Evolutionary conservation across 305 asterid species (phyloP), one percentile per base, ranked within the genome.

Genomic region (Caryopteris hybrid): DNA sequence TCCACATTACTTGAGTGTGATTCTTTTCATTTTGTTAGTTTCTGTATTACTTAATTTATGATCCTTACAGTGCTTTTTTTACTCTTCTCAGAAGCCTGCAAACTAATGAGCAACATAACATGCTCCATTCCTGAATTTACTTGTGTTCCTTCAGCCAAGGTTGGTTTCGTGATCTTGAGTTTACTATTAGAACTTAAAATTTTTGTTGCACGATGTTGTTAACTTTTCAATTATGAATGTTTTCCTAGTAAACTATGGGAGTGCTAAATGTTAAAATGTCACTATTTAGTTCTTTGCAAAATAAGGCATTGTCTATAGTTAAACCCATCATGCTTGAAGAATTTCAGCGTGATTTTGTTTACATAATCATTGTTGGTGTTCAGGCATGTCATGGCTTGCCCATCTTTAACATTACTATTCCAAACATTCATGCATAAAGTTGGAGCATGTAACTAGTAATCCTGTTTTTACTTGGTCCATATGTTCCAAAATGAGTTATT

Each of bases 71-170:
- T 72, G 39, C 46, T 47, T 39, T 48, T 62, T 29, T 69, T 43
- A 67, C 45, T 55, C 70, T 73, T 47, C 69, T 81, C 96, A 94
- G 99, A 82, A 81, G 86, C 91, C 58, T 89, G 98, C 95, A 87
- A 79, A 88, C 88, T 85, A 64, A 87, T 94, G 99, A 91, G 84
- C 81, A 81, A 79, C 61, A 73, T 84, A 75, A 80, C 95, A 69
- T 91, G 98, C 85, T 78, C 99, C 20, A 81, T 91, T 86, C 99
- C 99, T 29, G 98, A 91, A 70, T 91, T 91, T 78, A 94, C 91
- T 38, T 91, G 99, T 79, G 77, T 91, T 60, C 89, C 97, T 46
- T 79, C 96, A 16, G 84, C 97, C 61, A 94, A 94, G 99, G 99
- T 93, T 39, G 54, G 68, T 31, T 65, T 45, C 64, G 55, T 60